phyloP scores from a whole-genome alignment of 1,284 basidiomycete species.

The Heterobasidion parviporum region DNA sequence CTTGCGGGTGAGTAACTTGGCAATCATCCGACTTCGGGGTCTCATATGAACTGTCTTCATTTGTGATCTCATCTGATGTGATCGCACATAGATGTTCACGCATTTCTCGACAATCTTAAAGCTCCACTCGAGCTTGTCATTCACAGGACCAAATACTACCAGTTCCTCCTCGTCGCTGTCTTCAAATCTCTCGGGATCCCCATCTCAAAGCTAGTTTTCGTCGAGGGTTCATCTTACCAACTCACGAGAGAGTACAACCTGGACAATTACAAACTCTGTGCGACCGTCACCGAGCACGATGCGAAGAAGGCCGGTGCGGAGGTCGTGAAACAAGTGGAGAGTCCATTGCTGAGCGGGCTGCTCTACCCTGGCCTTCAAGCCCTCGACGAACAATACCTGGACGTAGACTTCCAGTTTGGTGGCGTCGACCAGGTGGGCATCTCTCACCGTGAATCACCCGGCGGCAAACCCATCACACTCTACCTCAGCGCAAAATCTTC shows the following conservation, averaged over 20 bases:
- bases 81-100: constrained; percentile 78
- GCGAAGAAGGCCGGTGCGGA: constrained; percentile 99
- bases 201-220: constrained; percentile 75
- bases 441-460: neutral
- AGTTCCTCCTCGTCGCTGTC: constrained; percentile 74
- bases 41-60: too few species aligned
- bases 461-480: neutral
- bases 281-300: constrained; percentile 91
- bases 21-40: too few species aligned
- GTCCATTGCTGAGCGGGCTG: constrained; percentile 83
- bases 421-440: constrained; percentile 87
- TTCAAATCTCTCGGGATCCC: constrained; percentile 90
- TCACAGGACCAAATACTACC: constrained; percentile 89
- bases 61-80: neutral
- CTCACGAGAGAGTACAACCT: constrained; percentile 88
- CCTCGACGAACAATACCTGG: constrained; percentile 95
- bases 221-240: constrained; percentile 90
- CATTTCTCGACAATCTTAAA: constrained; percentile 97
- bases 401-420: constrained; percentile 96
- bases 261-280: constrained; percentile 89
- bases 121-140: constrained; percentile 92
- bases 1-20: constrained; percentile 61
- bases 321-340: constrained; percentile 97
- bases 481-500: constrained; percentile 91
- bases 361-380: constrained; percentile 97